These are phyloP conservation scores for Fagopyrum tataricum DNA, from an alignment of 148 eudicot species.

Conservation along the genomic window DNA sequence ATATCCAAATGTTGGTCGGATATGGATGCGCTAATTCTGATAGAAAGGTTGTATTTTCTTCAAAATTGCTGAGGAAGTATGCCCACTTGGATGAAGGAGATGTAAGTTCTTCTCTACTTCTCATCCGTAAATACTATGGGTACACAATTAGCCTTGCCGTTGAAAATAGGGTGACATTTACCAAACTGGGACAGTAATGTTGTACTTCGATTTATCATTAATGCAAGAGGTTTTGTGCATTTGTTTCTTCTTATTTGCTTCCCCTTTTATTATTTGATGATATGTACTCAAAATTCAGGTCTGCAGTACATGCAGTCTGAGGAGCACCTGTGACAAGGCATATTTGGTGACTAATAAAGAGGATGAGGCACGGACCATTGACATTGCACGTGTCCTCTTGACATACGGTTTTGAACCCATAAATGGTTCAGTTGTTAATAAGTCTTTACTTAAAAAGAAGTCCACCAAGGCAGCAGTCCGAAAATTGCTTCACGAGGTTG, in stretches of 20 bases:
- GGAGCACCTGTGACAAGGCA: constrained; percentile 80
- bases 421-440: constrained; percentile 63
- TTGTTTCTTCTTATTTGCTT: neutral
- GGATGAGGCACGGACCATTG: constrained; percentile 93
- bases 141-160: neutral
- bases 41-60: constrained; percentile 76
- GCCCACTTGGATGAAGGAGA: constrained; percentile 97
- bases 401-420: constrained; percentile 82
- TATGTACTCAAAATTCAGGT: constrained; percentile 42
- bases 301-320: constrained; percentile 89
- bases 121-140: neutral
- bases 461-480: constrained; percentile 64
- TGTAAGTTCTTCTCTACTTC: constrained; percentile 41
- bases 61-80: constrained; percentile 75
- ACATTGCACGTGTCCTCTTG: constrained; percentile 72
- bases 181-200: neutral
- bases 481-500: constrained; percentile 74
- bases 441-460: constrained; percentile 63
- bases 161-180: neutral
- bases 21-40: constrained; percentile 88
- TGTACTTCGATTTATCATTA: neutral
- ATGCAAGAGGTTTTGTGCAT: neutral
- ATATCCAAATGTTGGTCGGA: constrained; percentile 87
- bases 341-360: constrained; percentile 84
- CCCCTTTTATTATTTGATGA: constrained; percentile 5